Conservation (phyloP, 1,139 yeast genomes). For the Neolecta irregularis region DNA sequence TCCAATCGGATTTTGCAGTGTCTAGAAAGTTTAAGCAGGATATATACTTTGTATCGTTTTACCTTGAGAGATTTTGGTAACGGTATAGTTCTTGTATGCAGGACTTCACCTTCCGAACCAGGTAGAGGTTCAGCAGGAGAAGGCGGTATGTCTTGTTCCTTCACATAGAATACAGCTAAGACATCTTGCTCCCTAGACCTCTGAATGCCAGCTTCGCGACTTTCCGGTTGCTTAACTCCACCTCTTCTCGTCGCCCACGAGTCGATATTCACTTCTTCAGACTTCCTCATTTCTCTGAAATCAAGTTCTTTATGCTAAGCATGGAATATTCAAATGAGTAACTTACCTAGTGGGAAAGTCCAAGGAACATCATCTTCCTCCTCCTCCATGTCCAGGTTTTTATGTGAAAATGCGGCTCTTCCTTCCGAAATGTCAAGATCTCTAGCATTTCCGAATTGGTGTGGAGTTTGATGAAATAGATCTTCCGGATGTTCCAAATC, state of each 20-base stretch:
- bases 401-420: slow-evolving; percentile 22
- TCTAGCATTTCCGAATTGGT: slow-evolving; percentile 18
- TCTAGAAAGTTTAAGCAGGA: too few species aligned
- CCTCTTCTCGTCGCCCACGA: slow-evolving; percentile 21
- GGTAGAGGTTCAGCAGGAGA: slow-evolving; percentile 21
- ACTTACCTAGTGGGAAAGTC: slow-evolving; percentile 4
- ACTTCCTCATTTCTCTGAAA: slow-evolving; percentile 16
- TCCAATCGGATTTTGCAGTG: too few species aligned
- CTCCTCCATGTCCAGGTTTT: slow-evolving; percentile 17
- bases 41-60: too few species aligned
- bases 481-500: slow-evolving; percentile 16
- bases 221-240: slow-evolving; percentile 20
- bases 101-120: slow-evolving; percentile 1
- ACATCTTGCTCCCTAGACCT: slow-evolving; percentile 19
- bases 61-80: slow-evolving; percentile 5
- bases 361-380: slow-evolving; percentile 18
- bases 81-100: slow-evolving; percentile 7
- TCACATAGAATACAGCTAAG: slow-evolving; percentile 19
- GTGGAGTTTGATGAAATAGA: slow-evolving; percentile 29
- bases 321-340: slow-evolving; percentile 13
- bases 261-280: slow-evolving; percentile 12
- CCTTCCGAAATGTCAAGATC: slow-evolving; percentile 21
- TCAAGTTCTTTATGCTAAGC: slow-evolving; percentile 20
- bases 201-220: slow-evolving; percentile 21
- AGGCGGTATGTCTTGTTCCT: slow-evolving; percentile 21